A percentile compares a stretch with the other conserved stretches of the same genome.
Evolutionary conservation across 306 rosid species (phyloP).

Genomic region (Rosa chinensis): DNA sequence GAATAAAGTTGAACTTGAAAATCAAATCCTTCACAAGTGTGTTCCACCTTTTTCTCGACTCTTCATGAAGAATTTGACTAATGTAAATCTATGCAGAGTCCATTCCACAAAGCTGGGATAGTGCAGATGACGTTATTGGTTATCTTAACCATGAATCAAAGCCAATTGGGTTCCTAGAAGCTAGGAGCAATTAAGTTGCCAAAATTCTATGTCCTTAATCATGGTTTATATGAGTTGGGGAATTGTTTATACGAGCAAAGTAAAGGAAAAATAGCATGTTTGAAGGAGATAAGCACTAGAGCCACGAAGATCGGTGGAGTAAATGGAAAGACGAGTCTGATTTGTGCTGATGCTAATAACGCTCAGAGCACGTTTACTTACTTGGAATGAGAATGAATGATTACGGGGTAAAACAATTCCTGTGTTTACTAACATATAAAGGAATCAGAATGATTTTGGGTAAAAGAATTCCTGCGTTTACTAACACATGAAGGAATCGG

Average conservation of each 20-base stretch:
- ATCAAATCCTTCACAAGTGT: background rate
- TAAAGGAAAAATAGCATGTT: background rate
- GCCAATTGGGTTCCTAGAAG: background rate
- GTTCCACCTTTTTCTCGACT: background rate
- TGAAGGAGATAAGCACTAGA: background rate
- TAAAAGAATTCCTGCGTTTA: too few species aligned
- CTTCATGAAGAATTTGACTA: background rate
- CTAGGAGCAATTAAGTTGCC: background rate
- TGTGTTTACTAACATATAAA: too few species aligned
- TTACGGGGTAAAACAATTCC: too few species aligned
- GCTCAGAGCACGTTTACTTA: too few species aligned
- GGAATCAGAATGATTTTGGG: too few species aligned
- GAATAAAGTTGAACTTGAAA: background rate
- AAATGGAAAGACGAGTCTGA: background rate
- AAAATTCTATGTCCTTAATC: background rate
- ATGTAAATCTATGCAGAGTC: background rate
- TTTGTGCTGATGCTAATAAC: background rate
- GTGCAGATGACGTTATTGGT: slow-evolving; percentile 7
- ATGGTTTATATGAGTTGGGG: background rate
- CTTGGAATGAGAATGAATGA: too few species aligned
- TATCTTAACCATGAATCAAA: background rate
- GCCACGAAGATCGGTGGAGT: background rate
- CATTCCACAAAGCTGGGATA: slow-evolving; percentile 12
- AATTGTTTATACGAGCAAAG: background rate
- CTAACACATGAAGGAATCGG: too few species aligned